Conservation (phyloP, 768 basidiomycete genomes). For the Epithele typhae region DNA sequence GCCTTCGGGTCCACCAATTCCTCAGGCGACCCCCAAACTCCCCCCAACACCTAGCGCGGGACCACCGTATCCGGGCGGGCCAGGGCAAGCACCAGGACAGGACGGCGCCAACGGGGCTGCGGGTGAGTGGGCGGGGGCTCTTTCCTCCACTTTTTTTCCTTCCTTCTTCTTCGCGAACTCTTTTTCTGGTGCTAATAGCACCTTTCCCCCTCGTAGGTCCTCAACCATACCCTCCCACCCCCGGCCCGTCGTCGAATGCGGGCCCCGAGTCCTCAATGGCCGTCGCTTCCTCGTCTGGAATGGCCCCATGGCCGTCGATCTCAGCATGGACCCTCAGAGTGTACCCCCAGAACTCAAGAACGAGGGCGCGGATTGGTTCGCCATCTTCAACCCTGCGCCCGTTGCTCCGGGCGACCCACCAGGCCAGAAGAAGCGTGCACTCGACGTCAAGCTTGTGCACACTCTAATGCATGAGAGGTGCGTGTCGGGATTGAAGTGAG, state of each 20-base stretch:
- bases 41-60: constrained; percentile 22
- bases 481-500: too few relatives aligned
- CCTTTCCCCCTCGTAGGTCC: constrained; percentile 5
- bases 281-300: constrained; percentile 8
- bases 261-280: constrained; percentile 17
- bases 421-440: constrained; percentile 46
- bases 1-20: constrained; percentile 2
- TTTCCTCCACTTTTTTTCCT: not conserved
- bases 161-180: not conserved
- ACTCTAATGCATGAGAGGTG: constrained; percentile 91
- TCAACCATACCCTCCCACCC: constrained; percentile 17
- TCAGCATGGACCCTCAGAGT: constrained; percentile 34
- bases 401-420: constrained; percentile 9
- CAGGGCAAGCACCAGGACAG: constrained; percentile 13
- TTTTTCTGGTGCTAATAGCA: not conserved
- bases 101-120: constrained; percentile 13
- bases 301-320: constrained; percentile 15
- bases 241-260: constrained; percentile 29
- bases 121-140: constrained; percentile 10
- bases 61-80: constrained; percentile 10
- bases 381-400: constrained; percentile 64
- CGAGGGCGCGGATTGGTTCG: constrained; percentile 87
- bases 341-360: constrained; percentile 57
- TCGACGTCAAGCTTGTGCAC: constrained; percentile 80
- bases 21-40: constrained; percentile 33